Percentiles rank a stretch among this genome's conserved stretches.
phyloP scores from a whole-genome alignment of 352 stramenopile species.

The Phytophthora quininea region DNA sequence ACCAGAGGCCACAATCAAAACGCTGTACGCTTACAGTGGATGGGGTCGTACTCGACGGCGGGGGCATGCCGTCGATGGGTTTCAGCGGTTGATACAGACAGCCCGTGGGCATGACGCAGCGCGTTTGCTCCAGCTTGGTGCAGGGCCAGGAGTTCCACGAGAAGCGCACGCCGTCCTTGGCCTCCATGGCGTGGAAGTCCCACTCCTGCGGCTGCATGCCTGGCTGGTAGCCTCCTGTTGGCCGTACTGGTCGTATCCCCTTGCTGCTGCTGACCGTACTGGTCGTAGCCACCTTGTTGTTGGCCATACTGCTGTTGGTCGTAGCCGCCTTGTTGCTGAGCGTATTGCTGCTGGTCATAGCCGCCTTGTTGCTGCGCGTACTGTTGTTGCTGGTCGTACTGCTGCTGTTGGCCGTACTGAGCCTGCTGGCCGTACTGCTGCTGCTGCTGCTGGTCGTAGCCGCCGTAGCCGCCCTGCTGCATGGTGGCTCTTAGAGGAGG shows the following conservation, averaged over 20 bases:
- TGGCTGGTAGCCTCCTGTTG: slow-evolving; percentile 50
- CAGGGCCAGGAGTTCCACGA: slow-evolving; percentile 99
- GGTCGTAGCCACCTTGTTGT: slow-evolving; percentile 41
- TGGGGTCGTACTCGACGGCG: slow-evolving; percentile 97
- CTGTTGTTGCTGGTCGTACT: slow-evolving; percentile 45
- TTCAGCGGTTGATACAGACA: slow-evolving; percentile 98
- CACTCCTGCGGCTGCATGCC: slow-evolving; percentile 84
- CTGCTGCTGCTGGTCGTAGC: slow-evolving; percentile 55
- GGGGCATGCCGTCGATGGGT: slow-evolving; percentile 94
- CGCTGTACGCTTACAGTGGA: slow-evolving; percentile 88
- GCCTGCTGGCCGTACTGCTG: slow-evolving; percentile 45
- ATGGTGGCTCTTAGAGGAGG: slow-evolving; percentile 27
- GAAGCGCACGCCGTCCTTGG: slow-evolving; percentile 95
- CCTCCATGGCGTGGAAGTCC: slow-evolving; percentile 86
- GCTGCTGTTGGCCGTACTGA: slow-evolving; percentile 40
- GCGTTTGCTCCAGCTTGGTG: slow-evolving; percentile 97
- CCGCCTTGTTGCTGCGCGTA: slow-evolving; percentile 36
- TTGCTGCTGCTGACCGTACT: slow-evolving; percentile 47
- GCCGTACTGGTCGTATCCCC: slow-evolving; percentile 54
- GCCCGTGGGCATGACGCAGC: slow-evolving; percentile 96
- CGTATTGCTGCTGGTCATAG: slow-evolving; percentile 55
- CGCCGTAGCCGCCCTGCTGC: slow-evolving; percentile 54
- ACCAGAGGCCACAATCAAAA: too few species aligned
- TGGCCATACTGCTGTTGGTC: slow-evolving; percentile 45
- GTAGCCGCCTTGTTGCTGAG: slow-evolving; percentile 37